Conservation (phyloP, 805 yeast species). For the Candida arabinofermentans region DNA sequence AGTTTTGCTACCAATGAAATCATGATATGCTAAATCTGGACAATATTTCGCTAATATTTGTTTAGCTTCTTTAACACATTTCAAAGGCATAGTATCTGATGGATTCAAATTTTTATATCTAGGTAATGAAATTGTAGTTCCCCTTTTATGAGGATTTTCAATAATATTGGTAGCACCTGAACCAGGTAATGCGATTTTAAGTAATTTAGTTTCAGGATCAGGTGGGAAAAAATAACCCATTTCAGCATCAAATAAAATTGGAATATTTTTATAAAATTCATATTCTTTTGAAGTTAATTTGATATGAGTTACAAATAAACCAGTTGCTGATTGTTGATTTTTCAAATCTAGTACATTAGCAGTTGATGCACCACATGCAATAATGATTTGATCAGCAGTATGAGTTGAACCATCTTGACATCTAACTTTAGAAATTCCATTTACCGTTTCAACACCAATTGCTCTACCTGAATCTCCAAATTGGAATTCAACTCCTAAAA, state of each 20-base stretch:
- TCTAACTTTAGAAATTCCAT: slow-evolving; percentile 17
- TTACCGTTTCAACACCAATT: slow-evolving; percentile 7
- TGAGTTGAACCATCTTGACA: slow-evolving; percentile 27
- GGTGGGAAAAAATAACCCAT: slow-evolving; percentile 50
- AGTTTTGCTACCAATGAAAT: slow-evolving; percentile 31
- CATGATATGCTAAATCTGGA: slow-evolving; percentile 38
- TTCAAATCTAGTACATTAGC: slow-evolving; percentile 32
- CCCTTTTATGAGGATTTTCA: slow-evolving; percentile 14
- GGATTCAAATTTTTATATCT: slow-evolving; percentile 32
- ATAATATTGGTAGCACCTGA: slow-evolving; percentile 29
- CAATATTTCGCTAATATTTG: slow-evolving; percentile 30
- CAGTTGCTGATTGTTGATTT: slow-evolving; percentile 35
- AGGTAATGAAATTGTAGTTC: slow-evolving; percentile 33
- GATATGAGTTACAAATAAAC: slow-evolving; percentile 37
- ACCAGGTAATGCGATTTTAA: slow-evolving; percentile 39
- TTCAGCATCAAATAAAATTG: slow-evolving; percentile 42
- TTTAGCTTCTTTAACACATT: slow-evolving; percentile 29
- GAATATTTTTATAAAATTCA: slow-evolving; percentile 34
- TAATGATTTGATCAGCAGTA: slow-evolving; percentile 33
- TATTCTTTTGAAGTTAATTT: slow-evolving; percentile 35
- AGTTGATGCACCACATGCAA: slow-evolving; percentile 39
- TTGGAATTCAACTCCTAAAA: slow-evolving; percentile 32
- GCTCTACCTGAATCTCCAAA: slow-evolving; percentile 33
- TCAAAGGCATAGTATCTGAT: slow-evolving; percentile 35
- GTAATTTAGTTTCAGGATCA: slow-evolving; percentile 33